Base-by-base conservation (phyloP, 2,329 filamentous ascomycete species). In the Microsporum audouinii region DNA sequence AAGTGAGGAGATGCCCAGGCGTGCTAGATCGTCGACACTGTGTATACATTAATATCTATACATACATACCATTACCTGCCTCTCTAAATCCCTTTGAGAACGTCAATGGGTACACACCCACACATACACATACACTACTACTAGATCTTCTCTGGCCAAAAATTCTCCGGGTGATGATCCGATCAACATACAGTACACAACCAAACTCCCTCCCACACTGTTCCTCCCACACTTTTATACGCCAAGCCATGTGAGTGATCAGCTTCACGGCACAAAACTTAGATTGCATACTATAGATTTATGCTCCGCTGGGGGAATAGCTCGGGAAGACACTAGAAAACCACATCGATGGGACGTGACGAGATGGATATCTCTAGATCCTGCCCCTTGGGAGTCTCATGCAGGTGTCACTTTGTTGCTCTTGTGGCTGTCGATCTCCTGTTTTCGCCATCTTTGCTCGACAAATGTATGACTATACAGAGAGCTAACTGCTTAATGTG, bases 211-310 rank as follows among this genome's bases (percentile, higher is more conserved):
- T 43, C 39, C 39, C 39, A 43, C 39, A 36, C 29, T 36, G 4
- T 31, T n/a, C 33, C 49, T 55, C 49, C 49, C 49, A 36, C 49
- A 53, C 43, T 33, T 53, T 17, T 55, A n/a, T 17, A 55, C 29
- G 51, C 51, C 51, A 55, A 55, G 51, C 51, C 51, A 55, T 55
- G 51, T 55, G 51, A 55, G 51, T 55, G 51, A 55, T 55, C 51
- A 34, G 51, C 51, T 55, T 51, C 23, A 55, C 51, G 51, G 33
- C 51, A 36, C 51, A 36, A 55, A 55, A 55, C 31, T 12, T 55
- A 55, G 51, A 36, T 55, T 55, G 51, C 51, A 55, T 55, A 55
- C 51, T 36, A 55, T 34, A 17, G 12, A 36, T n/a, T 55, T 36
- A 55, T 34, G 51, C 31, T 36, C 33, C 33, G 51, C 51, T 8